Conservation (phyloP, 768 basidiomycete genomes). For the Tricholoma terreum region DNA sequence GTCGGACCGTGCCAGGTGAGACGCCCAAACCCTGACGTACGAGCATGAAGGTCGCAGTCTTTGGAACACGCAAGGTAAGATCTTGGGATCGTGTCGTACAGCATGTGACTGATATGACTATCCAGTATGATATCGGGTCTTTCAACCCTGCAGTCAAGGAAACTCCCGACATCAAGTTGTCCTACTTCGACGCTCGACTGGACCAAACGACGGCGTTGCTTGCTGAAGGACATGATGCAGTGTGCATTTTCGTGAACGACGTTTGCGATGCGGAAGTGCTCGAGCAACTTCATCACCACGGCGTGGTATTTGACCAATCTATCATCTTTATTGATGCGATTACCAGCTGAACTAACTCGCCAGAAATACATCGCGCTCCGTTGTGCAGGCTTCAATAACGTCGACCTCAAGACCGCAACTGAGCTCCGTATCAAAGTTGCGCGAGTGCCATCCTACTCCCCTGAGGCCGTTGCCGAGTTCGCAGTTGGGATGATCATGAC, state of each 20-base stretch:
- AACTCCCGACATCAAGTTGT: constrained; percentile 29
- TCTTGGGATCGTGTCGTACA: not conserved
- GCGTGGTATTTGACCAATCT: constrained; percentile 29
- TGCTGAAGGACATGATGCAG: constrained; percentile 34
- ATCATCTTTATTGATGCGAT: not conserved
- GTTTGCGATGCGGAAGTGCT: constrained; percentile 34
- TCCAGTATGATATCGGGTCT: constrained; percentile 36
- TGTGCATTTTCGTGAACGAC: constrained; percentile 45
- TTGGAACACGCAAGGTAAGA: constrained; percentile 36
- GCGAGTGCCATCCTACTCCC: constrained; percentile 42
- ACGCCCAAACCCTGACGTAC: no score
- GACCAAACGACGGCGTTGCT: constrained; percentile 34
- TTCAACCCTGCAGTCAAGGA: constrained; percentile 26
- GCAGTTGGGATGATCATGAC: constrained; percentile 46
- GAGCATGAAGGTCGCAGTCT: constrained; percentile 42
- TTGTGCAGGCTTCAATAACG: constrained; percentile 43
- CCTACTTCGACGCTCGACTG: constrained; percentile 36
- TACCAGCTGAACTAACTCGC: not conserved
- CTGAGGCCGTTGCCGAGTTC: constrained; percentile 44
- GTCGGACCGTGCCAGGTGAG: no score
- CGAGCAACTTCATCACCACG: constrained; percentile 27
- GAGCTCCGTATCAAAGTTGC: constrained; percentile 34
- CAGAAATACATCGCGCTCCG: constrained; percentile 41
- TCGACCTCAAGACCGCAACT: constrained; percentile 32
- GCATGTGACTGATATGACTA: not conserved